Evolutionary conservation across 805 yeast genomes (phyloP).

Genomic region (Spathaspora arborariae): DNA sequence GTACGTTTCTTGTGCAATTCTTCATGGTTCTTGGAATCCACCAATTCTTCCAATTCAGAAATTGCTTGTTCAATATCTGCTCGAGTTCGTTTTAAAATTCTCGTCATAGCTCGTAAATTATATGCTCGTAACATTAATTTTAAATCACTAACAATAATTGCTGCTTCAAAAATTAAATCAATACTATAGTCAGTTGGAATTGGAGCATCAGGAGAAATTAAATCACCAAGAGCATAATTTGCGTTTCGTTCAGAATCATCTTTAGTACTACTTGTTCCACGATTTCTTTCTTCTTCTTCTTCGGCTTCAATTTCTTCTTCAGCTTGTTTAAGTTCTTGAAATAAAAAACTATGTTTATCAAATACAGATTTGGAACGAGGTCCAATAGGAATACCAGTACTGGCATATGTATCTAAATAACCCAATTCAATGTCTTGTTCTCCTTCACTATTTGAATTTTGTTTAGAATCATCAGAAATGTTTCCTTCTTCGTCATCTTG

Average conservation of each 20-base stretch:
- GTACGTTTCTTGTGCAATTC: neutral
- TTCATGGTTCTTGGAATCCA: neutral
- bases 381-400: slow-evolving; percentile 13
- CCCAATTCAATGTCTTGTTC: slow-evolving; percentile 26
- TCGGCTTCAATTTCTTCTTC: slow-evolving; percentile 11
- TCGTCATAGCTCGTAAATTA: slow-evolving; percentile 51
- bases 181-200: slow-evolving; percentile 54
- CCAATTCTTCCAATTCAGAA: slow-evolving; percentile 14
- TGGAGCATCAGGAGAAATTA: slow-evolving; percentile 53
- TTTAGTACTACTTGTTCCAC: slow-evolving; percentile 9
- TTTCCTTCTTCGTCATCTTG: neutral
- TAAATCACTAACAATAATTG: slow-evolving; percentile 59
- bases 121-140: slow-evolving; percentile 56
- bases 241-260: slow-evolving; percentile 16
- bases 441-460: slow-evolving; percentile 24
- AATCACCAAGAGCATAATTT: slow-evolving; percentile 48
- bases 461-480: slow-evolving; percentile 17
- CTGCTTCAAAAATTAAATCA: slow-evolving; percentile 58
- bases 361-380: slow-evolving; percentile 35
- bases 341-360: slow-evolving; percentile 21
- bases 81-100: slow-evolving; percentile 29
- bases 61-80: slow-evolving; percentile 23
- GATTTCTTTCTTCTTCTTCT: slow-evolving; percentile 14
- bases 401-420: slow-evolving; percentile 23
- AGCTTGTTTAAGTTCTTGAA: slow-evolving; percentile 7